A percentile compares a stretch with the other conserved stretches of the same genome.
Conservation (phyloP, 108 stramenopile species). For the Parmales sp. region DNA sequence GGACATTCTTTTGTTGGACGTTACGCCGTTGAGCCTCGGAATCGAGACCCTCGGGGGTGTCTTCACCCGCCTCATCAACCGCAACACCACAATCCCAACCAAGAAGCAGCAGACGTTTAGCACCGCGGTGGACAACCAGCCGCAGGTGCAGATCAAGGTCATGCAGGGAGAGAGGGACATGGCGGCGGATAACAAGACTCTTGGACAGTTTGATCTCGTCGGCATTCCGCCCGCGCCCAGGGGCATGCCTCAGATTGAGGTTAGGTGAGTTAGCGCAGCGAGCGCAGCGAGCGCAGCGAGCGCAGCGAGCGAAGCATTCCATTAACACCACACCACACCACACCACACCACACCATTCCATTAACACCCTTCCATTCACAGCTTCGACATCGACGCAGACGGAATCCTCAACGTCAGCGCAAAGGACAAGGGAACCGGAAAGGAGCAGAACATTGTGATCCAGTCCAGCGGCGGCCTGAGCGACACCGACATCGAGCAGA, state of each 20-base stretch:
- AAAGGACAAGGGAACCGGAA: conserved; percentile 98
- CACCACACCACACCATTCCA: conserved; percentile 90
- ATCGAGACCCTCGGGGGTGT: conserved; percentile 99
- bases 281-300: conserved; percentile 94
- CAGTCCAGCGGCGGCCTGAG: conserved; percentile 88
- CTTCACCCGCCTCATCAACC: conserved; percentile 97
- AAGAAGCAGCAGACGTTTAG: conserved; percentile 99
- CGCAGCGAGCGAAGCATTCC: conserved; percentile 98
- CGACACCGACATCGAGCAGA: conserved; percentile 95
- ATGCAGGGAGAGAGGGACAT: conserved; percentile 99
- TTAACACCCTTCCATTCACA: no score
- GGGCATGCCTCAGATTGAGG: conserved; percentile 98
- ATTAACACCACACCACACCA: conserved; percentile 94
- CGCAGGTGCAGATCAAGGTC: conserved; percentile 87
- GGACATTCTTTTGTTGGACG: conserved; percentile 97
- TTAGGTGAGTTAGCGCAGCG: conserved; percentile 97
- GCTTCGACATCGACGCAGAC: conserved; percentile 99
- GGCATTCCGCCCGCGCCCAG: conserved; percentile 98
- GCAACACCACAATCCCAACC: conserved; percentile 99
- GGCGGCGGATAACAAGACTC: conserved; percentile 97
- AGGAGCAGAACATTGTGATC: conserved; percentile 96
- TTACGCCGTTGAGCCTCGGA: conserved; percentile 95
- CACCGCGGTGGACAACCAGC: conserved; percentile 98
- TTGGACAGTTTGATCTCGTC: conserved; percentile 96
- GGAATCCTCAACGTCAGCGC: conserved; percentile 96